Percentiles rank a stretch among this genome's conserved stretches.
Evolutionary conservation across 257 asterid species (phyloP).

Genomic region (Fraxinus excelsior): DNA sequence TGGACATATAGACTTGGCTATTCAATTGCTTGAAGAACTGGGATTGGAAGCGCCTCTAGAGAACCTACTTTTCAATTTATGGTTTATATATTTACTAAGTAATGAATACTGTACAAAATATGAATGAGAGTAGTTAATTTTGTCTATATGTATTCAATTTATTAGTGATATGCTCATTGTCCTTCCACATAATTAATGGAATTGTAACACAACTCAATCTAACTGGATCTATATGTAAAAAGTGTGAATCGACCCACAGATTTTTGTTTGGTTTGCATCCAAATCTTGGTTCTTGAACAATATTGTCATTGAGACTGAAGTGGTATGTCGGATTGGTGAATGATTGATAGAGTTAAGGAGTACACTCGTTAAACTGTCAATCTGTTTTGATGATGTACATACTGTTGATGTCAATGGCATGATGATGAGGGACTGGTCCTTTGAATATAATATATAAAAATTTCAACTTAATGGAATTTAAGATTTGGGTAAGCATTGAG

Average conservation of each 20-base stretch:
- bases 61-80: neutral
- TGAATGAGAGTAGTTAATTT: neutral
- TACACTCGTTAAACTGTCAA: neutral
- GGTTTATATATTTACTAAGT: neutral
- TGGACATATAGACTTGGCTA: neutral
- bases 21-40: neutral
- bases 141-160: neutral
- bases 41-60: neutral
- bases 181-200: neutral
- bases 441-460: neutral
- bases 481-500: neutral
- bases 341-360: neutral
- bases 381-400: neutral
- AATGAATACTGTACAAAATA: neutral
- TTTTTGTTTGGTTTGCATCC: neutral
- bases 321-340: neutral
- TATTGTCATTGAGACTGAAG: neutral
- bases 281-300: neutral
- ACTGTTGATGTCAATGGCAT: neutral
- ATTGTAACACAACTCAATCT: neutral
- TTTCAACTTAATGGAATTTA: neutral
- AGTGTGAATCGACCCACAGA: neutral
- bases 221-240: neutral
- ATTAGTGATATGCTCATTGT: neutral
- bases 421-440: neutral